Percentiles rank a stretch among this genome's conserved stretches.
Evolutionary conservation across 179 eudicot species (phyloP).

Genomic region (Gypsophila paniculata): DNA sequence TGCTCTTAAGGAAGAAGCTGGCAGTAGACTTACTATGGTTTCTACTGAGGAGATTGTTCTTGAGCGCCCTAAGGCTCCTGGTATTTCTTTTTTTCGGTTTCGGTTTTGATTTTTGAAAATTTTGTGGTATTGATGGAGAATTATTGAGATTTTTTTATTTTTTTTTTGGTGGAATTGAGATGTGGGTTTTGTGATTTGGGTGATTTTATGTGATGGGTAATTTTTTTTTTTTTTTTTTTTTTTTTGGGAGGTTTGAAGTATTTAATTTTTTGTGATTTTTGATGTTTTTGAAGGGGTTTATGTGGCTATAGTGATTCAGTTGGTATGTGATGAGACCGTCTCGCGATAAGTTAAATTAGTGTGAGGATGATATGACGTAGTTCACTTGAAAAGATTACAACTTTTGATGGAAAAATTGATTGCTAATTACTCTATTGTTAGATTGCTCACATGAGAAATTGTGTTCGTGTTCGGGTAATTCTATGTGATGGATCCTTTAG

Average conservation of each 20-base stretch:
- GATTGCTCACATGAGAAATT: too few species aligned
- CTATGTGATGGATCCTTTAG: too few species aligned
- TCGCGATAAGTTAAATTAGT: too few species aligned
- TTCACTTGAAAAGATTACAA: too few species aligned
- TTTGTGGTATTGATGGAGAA: neutral
- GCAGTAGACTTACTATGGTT: constrained; percentile 58
- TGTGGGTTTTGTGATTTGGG: neutral
- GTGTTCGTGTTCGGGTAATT: too few species aligned
- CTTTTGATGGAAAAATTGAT: too few species aligned
- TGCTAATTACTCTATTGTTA: too few species aligned
- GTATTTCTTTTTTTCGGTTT: constrained; percentile 20
- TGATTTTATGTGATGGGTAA: neutral
- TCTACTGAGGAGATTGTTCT: constrained; percentile 67
- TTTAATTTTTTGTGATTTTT: neutral
- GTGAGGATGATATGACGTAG: too few species aligned
- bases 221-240: too few species aligned
- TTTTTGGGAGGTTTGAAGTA: neutral
- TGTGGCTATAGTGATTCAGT: too few species aligned
- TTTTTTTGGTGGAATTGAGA: neutral
- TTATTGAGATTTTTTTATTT: neutral
- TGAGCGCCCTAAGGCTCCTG: constrained; percentile 58
- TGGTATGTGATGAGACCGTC: too few species aligned
- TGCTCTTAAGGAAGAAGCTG: constrained; percentile 63
- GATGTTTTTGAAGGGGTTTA: too few species aligned
- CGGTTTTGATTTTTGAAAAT: neutral